Percentiles rank a stretch among this genome's conserved stretches.
Conservation (phyloP, 164 flowering plant genomes). For the Dillenia turbinata region DNA sequence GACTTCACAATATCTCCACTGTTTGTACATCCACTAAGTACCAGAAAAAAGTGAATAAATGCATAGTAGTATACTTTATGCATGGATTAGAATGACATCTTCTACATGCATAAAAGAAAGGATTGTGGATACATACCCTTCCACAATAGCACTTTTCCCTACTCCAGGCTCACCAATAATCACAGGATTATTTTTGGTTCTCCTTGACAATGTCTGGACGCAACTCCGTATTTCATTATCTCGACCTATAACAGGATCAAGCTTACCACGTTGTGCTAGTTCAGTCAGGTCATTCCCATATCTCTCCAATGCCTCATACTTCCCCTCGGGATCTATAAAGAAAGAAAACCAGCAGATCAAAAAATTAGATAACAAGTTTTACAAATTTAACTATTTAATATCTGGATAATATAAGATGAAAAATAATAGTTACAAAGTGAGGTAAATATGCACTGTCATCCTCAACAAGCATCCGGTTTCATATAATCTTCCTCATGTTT, state of each 20-base stretch:
- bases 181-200: slow-evolving; percentile 97
- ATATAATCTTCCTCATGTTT: no score
- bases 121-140: slow-evolving; percentile 57
- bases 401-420: background rate
- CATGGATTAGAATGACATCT: no score
- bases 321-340: slow-evolving; percentile 86
- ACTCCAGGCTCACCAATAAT: slow-evolving; percentile 99
- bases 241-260: slow-evolving; percentile 97
- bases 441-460: no score
- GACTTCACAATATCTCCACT: no score
- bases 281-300: slow-evolving; percentile 95
- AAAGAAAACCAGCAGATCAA: background rate
- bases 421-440: no score
- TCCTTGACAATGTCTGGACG: slow-evolving; percentile 82
- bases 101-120: background rate
- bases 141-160: slow-evolving; percentile 99
- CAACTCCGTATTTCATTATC: slow-evolving; percentile 99
- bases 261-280: slow-evolving; percentile 92
- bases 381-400: no score
- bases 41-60: no score
- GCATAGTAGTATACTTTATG: no score
- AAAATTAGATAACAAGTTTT: background rate
- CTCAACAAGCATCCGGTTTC: no score
- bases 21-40: no score
- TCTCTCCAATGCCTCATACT: slow-evolving; percentile 83